Conservation (phyloP, 2,329 filamentous ascomycete genomes). For the Cordyceps farinosa region DNA sequence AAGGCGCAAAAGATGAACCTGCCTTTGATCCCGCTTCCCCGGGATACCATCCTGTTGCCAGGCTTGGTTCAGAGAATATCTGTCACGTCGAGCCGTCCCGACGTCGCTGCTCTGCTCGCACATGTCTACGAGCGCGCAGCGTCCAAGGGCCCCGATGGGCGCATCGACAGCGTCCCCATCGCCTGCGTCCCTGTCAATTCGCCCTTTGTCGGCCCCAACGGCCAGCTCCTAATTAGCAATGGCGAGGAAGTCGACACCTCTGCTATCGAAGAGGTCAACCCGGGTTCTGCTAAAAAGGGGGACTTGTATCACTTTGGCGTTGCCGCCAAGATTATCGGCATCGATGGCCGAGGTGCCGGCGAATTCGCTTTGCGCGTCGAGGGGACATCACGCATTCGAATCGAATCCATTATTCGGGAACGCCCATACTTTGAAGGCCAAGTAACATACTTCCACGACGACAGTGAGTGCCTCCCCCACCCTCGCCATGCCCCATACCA, state of each 20-base stretch:
- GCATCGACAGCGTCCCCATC: slow-evolving; percentile 68
- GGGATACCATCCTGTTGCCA: slow-evolving; percentile 78
- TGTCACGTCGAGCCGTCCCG: slow-evolving; percentile 73
- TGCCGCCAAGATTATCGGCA: slow-evolving; percentile 71
- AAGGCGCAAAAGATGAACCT: slow-evolving; percentile 48
- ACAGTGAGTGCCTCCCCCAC: slow-evolving; percentile 44
- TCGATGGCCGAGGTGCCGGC: slow-evolving; percentile 69
- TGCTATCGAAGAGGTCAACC: slow-evolving; percentile 48
- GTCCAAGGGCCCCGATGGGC: slow-evolving; percentile 60
- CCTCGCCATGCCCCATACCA: background rate
- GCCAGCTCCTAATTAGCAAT: slow-evolving; percentile 70
- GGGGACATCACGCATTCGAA: slow-evolving; percentile 70
- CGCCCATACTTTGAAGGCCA: slow-evolving; percentile 83
- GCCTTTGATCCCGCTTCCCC: slow-evolving; percentile 78
- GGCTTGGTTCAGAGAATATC: slow-evolving; percentile 82
- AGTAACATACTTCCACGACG: slow-evolving; percentile 67
- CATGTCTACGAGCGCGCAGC: slow-evolving; percentile 76
- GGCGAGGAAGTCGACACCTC: slow-evolving; percentile 49
- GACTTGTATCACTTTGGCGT: slow-evolving; percentile 84
- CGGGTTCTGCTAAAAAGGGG: slow-evolving; percentile 57
- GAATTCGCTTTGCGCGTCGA: slow-evolving; percentile 86
- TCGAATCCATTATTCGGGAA: slow-evolving; percentile 65
- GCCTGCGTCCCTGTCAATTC: slow-evolving; percentile 85
- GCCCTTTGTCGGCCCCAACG: slow-evolving; percentile 67
- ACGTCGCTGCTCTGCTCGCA: slow-evolving; percentile 83